phyloP scores from a whole-genome alignment of 345 rosid species.

The Zanthoxylum bungeanum region DNA sequence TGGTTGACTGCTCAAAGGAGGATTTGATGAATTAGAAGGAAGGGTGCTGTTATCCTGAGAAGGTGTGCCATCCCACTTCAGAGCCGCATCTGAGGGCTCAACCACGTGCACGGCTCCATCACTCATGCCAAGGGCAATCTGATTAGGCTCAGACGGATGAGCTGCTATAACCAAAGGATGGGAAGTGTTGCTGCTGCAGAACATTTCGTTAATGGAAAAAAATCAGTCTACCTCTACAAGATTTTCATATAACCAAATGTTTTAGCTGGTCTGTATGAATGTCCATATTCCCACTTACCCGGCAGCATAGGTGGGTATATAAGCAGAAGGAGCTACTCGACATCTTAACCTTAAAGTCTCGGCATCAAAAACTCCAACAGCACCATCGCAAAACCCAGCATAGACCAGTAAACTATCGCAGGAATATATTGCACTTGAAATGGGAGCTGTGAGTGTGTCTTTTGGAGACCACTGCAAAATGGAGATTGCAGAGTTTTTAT shows the following conservation, averaged over 20 bases:
- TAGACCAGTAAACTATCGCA: conserved; percentile 42
- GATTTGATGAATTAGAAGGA: conserved; percentile 48
- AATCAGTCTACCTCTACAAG: neutral
- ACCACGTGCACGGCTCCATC: conserved; percentile 59
- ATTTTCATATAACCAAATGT: too few relatives aligned
- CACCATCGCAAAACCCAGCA: conserved; percentile 47
- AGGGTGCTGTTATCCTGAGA: conserved; percentile 39
- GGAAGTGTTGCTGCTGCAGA: conserved; percentile 21
- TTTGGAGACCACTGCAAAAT: conserved; percentile 47
- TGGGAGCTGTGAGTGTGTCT: conserved; percentile 42
- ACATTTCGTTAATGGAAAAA: neutral
- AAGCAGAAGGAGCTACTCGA: conserved; percentile 50
- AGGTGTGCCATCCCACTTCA: conserved; percentile 43
- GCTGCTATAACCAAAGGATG: conserved; percentile 56
- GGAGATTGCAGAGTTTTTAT: neutral
- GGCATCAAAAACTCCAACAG: conserved; percentile 53
- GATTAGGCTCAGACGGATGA: conserved; percentile 61
- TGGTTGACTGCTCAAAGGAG: conserved; percentile 36
- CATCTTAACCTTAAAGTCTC: conserved; percentile 44
- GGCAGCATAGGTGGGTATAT: conserved; percentile 26
- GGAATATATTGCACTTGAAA: conserved; percentile 52
- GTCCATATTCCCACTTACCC: conserved; percentile 18
- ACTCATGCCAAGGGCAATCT: conserved; percentile 62
- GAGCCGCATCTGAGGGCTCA: conserved; percentile 47
- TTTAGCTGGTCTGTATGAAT: neutral